A percentile compares a stretch with the other conserved stretches of the same genome.
phyloP scores from a whole-genome alignment of 805 yeast genomes.

The Candida taoyuanica region DNA sequence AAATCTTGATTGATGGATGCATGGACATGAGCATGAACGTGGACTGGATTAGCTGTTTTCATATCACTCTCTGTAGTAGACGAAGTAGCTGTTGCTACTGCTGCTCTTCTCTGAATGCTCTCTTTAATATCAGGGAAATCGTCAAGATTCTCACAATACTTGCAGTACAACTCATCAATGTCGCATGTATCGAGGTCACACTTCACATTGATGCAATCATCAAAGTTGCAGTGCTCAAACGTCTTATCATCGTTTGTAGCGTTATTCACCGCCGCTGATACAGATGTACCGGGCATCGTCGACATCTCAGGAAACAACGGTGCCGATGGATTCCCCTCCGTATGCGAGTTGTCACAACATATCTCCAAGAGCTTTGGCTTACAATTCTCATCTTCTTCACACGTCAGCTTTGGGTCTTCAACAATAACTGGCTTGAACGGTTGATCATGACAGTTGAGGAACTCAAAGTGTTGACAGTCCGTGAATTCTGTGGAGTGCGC shows the following conservation, averaged over 20 bases:
- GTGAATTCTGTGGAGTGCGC: slow-evolving; percentile 19
- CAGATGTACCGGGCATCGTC: neutral
- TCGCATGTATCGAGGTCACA: slow-evolving; percentile 29
- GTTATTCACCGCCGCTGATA: too few species aligned
- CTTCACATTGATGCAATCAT: slow-evolving; percentile 24
- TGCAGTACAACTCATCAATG: slow-evolving; percentile 31
- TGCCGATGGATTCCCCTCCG: slow-evolving; percentile 1
- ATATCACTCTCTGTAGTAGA: too few species aligned
- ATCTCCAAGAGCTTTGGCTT: slow-evolving; percentile 37
- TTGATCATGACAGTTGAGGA: slow-evolving; percentile 34
- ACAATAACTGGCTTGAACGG: slow-evolving; percentile 11
- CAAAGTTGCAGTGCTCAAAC: slow-evolving; percentile 19
- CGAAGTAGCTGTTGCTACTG: neutral
- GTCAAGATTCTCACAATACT: slow-evolving; percentile 26
- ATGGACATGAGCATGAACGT: neutral
- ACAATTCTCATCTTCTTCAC: slow-evolving; percentile 29
- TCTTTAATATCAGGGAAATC: slow-evolving; percentile 11
- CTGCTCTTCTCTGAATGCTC: slow-evolving; percentile 1
- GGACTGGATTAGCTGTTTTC: too few species aligned
- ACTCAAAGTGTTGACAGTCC: slow-evolving; percentile 40
- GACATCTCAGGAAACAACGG: slow-evolving; percentile 5
- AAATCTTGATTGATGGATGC: neutral
- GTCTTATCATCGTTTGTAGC: slow-evolving; percentile 14
- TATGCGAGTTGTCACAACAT: slow-evolving; percentile 36
- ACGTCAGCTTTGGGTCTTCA: slow-evolving; percentile 17